Evolutionary conservation across 352 stramenopile genomes (phyloP), one percentile per base, ranked within the genome.

Genomic region (Globisporangium iwayamae): DNA sequence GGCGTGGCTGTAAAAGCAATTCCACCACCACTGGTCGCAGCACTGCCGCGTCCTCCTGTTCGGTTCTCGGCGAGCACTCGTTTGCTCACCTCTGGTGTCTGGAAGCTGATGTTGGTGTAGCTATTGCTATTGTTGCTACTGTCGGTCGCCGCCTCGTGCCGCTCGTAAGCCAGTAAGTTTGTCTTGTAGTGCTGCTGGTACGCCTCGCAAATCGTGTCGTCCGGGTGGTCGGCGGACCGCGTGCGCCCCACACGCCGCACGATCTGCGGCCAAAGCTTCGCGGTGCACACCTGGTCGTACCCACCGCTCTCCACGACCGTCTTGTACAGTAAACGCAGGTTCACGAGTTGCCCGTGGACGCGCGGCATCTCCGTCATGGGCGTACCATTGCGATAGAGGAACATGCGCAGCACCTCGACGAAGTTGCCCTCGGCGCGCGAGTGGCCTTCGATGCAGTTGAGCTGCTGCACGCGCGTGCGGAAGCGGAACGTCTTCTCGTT

Each of bases 381-480:
- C 39, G 85, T 73, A 10, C 79, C 77, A n/a, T 71, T 76, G 38
- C 85, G 81, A 41, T 95, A 95, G 30, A 93, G 71, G 47, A 95
- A 95, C 64, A 95, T 85, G 53, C 86, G 79, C 47, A 93, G 68
- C 36, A 75, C 69, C 60, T 93, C 86, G 18, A 95, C 78, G 67
- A 95, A 95, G 55, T 91, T 82, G 55, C 81, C 79, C 71, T 95
- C 86, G 32, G 83, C 75, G 18, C 86, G 78, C 32, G 86, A 87
- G 59, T 91, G 85, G 8, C 83, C 86, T 59, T 95, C 85, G 62
- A 95, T 91, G 57, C 76, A 92, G 83, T 99, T 96, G 60, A 99
- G 82, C 52, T 95, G 86, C 83, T 99, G 98, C 57, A 98, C 83
- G 60, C 98, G 96, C 41, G 97, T 99, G 66, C 90, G 80, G 70